Evolutionary conservation across 75 land plant genomes (phyloP), one percentile per base, ranked within the genome.

Genomic region (Pinus tabuliformis): DNA sequence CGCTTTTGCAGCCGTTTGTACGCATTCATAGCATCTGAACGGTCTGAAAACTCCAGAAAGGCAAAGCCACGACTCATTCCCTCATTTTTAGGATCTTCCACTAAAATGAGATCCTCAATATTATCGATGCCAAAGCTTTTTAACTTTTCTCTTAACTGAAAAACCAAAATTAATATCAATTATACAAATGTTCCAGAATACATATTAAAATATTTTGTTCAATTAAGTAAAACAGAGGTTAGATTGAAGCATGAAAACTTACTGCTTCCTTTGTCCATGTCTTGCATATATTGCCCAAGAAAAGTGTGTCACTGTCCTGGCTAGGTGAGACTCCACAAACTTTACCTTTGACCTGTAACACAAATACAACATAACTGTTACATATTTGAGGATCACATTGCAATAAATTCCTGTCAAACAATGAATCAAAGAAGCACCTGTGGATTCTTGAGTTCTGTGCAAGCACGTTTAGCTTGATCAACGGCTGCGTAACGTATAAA

Each of bases 291-390:
- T 89, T 89, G 2, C 91, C 89, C 58, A 89, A 72, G 73, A 84
- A 89, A 26, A 89, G 71, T 0, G 89, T 89, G 49, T 89, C 91
- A 82, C 75, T 89, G 75, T 85, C 91, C 72, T 87, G 83, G 78
- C 86, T 85, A 18, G 84, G 86, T 3, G 83, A 56, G 28, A 84
- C 88, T 4, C 86, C 91, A 79, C 91, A 86, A 64, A 79, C 72
- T 70, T 84, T 86, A 20, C 87, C 91, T 45, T 79, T 78, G 45
- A 89, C 80, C 91, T 89, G 70, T 12, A 26, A 33, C 18, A 71
- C n/a, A 33, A 56, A 21, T 2, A 57, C 3, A 33, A 16, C 71
- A 58, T 5, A 60, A 60, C 0, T 1, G 20, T 21, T 21, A 60
- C 3, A 49, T 49, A 0, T 0, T 49, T 49, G 54, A 1, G 54